Base-by-base conservation (phyloP, 2,329 filamentous ascomycete genomes). In the Zelopaecilomyces penicillatus region DNA sequence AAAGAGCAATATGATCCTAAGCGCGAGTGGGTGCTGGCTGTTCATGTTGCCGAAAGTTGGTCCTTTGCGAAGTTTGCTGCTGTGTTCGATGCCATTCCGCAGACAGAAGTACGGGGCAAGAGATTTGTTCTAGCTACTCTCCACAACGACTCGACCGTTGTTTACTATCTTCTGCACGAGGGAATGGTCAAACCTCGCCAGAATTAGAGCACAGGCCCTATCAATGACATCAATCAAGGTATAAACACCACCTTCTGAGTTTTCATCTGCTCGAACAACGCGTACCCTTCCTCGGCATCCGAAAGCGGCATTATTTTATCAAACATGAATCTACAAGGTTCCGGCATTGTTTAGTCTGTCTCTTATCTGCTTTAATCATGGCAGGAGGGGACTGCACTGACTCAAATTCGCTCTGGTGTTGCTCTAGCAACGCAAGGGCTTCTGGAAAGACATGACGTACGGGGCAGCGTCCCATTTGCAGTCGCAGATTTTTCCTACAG, bases 161-260 rank as follows among this genome's bases (percentile, higher is more conserved):
- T 87, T 35, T 93, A 91, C 65, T 93, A 93, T 59, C 75, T 90
- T 50, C 78, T 91, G 61, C 86, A 91, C 56, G 85, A 91, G 62
- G 87, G 86, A n/a, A 80, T 90, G 51, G 85, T 91, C 43, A 93
- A 91, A 69, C 87, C 87, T 27, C 74, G 87, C 46, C 87, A 91
- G 62, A 93, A 93, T 61, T 91, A 67, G 74, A 29, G n/a, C n/a
- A n/a, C n/a, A n/a, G n/a, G n/a, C n/a, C n/a, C n/a, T n/a, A n/a
- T n/a, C n/a, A n/a, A n/a, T n/a, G n/a, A n/a, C n/a, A n/a, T n/a
- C n/a, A n/a, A n/a, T n/a, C n/a, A n/a, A n/a, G 69, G 71, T 49
- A 72, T 74, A 57, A 87, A 87, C 11, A 87, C 73, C 10, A 88
- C 80, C 68, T 88, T 87, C 55, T 87, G 82, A 19, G 75, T 82